Base-by-base conservation (phyloP, 371 early-diverging fungal genomes). In the Apophysomyces elegans region DNA sequence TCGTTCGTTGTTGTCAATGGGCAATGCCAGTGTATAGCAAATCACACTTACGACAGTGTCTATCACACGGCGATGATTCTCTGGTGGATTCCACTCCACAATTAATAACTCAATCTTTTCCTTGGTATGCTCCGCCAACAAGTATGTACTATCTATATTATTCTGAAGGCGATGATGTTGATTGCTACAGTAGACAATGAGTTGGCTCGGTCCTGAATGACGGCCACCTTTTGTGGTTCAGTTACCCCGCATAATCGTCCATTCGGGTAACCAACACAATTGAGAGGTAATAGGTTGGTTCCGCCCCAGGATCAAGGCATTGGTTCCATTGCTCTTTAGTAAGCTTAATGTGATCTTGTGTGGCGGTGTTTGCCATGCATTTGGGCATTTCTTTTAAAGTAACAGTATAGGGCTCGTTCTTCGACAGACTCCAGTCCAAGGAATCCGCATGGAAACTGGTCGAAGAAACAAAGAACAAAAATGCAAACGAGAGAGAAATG, bases 201-300 rank as follows among this genome's bases (percentile, higher is more conserved):
- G 50, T 61, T 46, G 21, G 58, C 50, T 5, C 54, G 54, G 21
- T 37, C 38, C 9, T 41, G 35, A 63, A n/a, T 62, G 16, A n/a
- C 44, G 1, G 8, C 58, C n/a, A 61, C 16, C 16, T 6, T 8
- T 16, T 38, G 7, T 37, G 0, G 11, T 13, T 16, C 26, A 54
- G 38, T 65, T 74, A 78, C 78, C 76, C 81, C 58, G 81, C 81
- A 70, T 80, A 80, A 50, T 80, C 74, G 63, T 80, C 81, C 76
- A 76, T 78, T 11, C 81, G 74, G 37, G 81, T 78, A 16, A 80
- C 81, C 59, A 80, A 67, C 37, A 80, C 81, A 63, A 80, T 76
- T 21, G 81, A 80, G n/a, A 80, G 66, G 56, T 69, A 69, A 32
- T 50, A 61, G 9, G 41, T 46, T n/a, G 75, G 66, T 21, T 59